Conservation (phyloP, 2,329 filamentous ascomycete species). For the Colletotrichum tamarilloi region DNA sequence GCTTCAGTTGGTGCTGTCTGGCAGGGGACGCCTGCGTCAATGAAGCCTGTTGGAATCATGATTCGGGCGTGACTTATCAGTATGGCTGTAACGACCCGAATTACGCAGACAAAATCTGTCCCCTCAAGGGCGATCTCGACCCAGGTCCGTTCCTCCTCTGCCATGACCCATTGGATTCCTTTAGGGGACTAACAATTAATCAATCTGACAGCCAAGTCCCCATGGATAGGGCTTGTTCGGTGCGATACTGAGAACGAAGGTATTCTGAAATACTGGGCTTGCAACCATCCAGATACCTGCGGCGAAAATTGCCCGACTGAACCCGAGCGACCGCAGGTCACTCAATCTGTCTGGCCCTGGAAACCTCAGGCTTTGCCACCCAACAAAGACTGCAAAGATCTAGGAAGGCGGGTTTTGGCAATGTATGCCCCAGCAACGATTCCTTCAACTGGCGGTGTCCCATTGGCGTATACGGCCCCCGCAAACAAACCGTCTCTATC, state of each 20-base stretch:
- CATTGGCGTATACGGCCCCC: not conserved
- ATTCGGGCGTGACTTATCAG: slow-evolving; percentile 18
- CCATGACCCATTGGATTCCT: too few relatives aligned
- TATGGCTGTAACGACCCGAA: slow-evolving; percentile 34
- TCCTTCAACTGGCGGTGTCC: too few relatives aligned
- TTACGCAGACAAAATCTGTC: slow-evolving; percentile 27
- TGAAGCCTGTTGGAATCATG: slow-evolving; percentile 16
- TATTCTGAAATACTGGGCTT: slow-evolving; percentile 23
- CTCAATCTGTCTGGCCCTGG: slow-evolving; percentile 16
- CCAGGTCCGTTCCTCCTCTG: not conserved
- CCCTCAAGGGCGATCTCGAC: slow-evolving; percentile 18
- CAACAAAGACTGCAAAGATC: not conserved
- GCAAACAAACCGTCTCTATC: slow-evolving; percentile 1
- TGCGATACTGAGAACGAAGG: slow-evolving; percentile 24
- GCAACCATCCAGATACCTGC: slow-evolving; percentile 29
- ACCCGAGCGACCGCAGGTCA: not conserved
- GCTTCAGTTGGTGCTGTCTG: slow-evolving; percentile 26
- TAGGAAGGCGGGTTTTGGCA: slow-evolving; percentile 15
- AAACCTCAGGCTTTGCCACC: slow-evolving; percentile 15
- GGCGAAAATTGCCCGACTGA: slow-evolving; percentile 22
- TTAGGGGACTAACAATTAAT: not conserved
- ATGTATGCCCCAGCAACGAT: not conserved
- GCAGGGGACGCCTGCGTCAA: slow-evolving; percentile 18
- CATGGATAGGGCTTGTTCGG: slow-evolving; percentile 30
- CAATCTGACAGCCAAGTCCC: slow-evolving; percentile 18